Conservation (phyloP, 139 green algal genomes). For the Mesotaenium endlicherianum region DNA sequence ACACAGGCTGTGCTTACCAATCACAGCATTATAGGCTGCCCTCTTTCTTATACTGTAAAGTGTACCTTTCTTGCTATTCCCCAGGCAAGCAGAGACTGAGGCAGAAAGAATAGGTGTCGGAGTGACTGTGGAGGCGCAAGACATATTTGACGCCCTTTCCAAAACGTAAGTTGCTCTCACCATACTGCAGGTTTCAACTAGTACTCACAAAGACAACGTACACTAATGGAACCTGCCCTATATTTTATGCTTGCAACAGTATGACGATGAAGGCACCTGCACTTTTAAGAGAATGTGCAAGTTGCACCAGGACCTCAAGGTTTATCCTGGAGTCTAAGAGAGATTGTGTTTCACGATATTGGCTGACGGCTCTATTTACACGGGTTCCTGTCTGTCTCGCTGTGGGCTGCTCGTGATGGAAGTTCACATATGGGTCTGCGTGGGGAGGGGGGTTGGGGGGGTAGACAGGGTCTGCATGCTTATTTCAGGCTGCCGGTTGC, state of each 20-base stretch:
- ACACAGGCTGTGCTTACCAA: not conserved
- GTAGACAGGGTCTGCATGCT: not conserved
- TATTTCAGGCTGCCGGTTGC: not conserved
- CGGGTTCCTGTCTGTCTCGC: not conserved
- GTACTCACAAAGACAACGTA: not conserved
- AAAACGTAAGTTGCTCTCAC: conserved; percentile 65
- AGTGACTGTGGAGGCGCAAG: conserved; percentile 68
- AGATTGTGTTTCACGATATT: not conserved
- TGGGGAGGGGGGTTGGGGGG: not conserved
- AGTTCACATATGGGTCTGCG: not conserved
- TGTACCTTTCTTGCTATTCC: not conserved
- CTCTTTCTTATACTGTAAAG: not conserved
- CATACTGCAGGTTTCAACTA: not conserved
- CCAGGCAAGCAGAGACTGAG: conserved; percentile 68
- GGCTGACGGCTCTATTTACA: not conserved
- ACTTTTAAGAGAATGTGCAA: not conserved
- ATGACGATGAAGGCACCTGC: not conserved
- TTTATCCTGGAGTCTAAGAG: not conserved
- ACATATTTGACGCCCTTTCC: conserved; percentile 78
- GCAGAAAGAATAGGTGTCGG: conserved; percentile 70
- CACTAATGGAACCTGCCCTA: not conserved
- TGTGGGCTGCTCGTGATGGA: not conserved
- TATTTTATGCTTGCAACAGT: not conserved
- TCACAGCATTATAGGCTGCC: not conserved
- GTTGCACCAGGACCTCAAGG: not conserved